A percentile compares a stretch with the other conserved stretches of the same genome.
phyloP scores from a whole-genome alignment of 2,329 filamentous ascomycete genomes.

The Lasiodiplodia sp. region DNA sequence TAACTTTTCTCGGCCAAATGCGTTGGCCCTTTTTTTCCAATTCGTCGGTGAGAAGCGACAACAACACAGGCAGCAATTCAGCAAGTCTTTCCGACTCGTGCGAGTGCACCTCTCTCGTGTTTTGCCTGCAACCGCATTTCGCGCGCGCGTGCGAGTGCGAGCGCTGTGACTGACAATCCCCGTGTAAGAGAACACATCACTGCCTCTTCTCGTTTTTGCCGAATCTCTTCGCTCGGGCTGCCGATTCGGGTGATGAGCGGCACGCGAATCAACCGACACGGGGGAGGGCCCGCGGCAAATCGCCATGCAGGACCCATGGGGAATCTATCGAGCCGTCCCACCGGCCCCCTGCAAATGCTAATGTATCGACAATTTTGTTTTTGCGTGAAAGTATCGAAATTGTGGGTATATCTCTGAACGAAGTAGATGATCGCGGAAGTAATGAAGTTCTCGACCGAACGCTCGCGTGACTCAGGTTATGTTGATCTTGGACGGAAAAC shows the following conservation, averaged over 20 bases:
- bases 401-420: constrained; percentile 21
- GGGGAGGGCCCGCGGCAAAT: neutral
- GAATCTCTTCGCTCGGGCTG: no score
- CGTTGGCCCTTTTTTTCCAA: neutral
- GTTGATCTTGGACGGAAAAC: neutral
- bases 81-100: neutral
- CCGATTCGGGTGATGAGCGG: no score
- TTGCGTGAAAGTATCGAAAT: constrained; percentile 17
- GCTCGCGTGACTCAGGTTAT: constrained; percentile 7
- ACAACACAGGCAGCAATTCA: neutral
- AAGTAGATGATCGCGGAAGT: constrained; percentile 2
- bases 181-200: no score
- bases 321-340: neutral
- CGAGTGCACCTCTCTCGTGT: no score
- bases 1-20: neutral
- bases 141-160: no score
- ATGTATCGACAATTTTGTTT: neutral
- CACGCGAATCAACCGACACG: no score
- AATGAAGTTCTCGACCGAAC: constrained; percentile 2
- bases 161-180: no score
- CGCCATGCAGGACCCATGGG: neutral
- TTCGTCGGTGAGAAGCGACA: neutral
- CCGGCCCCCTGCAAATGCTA: neutral
- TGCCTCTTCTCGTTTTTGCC: no score
- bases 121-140: no score